phyloP scores from a whole-genome alignment of 2,329 filamentous ascomycete species.

The Xylariaceae sp. region DNA sequence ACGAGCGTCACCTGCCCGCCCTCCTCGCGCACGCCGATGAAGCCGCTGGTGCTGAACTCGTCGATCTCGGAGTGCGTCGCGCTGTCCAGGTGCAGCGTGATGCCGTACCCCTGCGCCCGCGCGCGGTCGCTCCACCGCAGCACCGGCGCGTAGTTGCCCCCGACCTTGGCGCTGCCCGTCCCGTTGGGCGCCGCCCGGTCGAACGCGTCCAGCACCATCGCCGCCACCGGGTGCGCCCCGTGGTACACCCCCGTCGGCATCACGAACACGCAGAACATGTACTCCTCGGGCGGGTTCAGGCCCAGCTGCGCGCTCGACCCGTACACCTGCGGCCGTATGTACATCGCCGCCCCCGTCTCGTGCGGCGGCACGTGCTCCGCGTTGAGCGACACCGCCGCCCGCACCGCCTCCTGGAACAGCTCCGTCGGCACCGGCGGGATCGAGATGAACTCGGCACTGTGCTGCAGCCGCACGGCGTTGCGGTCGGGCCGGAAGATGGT shows the following conservation, averaged over 20 bases:
- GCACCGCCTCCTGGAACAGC: slow-evolving; percentile 71
- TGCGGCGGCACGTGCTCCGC: slow-evolving; percentile 89
- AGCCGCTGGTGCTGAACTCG: slow-evolving; percentile 93
- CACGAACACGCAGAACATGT: slow-evolving; percentile 86
- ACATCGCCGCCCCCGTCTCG: slow-evolving; percentile 85
- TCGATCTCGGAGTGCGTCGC: slow-evolving; percentile 80
- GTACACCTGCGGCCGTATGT: slow-evolving; percentile 84
- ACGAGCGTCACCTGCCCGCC: slow-evolving; percentile 66
- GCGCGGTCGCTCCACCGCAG: slow-evolving; percentile 83
- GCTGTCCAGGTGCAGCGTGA: slow-evolving; percentile 90
- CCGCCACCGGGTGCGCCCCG: slow-evolving; percentile 80
- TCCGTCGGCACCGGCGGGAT: slow-evolving; percentile 75
- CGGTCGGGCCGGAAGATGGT: slow-evolving; percentile 82
- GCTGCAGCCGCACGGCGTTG: slow-evolving; percentile 80
- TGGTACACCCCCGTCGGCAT: slow-evolving; percentile 94
- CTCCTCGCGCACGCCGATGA: slow-evolving; percentile 60
- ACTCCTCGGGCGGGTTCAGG: slow-evolving; percentile 82
- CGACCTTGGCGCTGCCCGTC: slow-evolving; percentile 87
- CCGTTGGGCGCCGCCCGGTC: slow-evolving; percentile 90
- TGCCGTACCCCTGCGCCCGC: slow-evolving; percentile 75
- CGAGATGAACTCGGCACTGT: slow-evolving; percentile 78
- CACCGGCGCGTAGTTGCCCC: slow-evolving; percentile 94
- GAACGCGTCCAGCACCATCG: slow-evolving; percentile 85
- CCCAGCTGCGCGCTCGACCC: slow-evolving; percentile 84
- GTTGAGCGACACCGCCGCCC: slow-evolving; percentile 80